phyloP scores from a whole-genome alignment of 768 basidiomycete species.

The Cystobasidium onofrii region DNA sequence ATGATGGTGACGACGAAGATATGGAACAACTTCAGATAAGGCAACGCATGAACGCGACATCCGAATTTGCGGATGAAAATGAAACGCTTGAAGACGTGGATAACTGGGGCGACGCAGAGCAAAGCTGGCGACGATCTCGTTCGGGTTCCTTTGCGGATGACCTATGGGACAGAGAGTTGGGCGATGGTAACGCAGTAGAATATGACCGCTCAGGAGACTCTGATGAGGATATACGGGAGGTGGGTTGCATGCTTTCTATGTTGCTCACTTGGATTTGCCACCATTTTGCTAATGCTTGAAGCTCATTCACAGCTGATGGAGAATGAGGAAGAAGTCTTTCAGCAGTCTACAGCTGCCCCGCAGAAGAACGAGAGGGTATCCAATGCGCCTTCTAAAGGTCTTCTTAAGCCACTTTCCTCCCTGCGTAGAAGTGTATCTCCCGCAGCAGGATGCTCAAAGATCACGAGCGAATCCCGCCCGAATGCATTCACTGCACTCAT shows the following conservation, averaged over 20 bases:
- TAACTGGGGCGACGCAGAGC: constrained; percentile 16
- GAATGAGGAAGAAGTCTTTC: constrained; percentile 5
- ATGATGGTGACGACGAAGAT: constrained; percentile 17
- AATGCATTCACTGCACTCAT: constrained; percentile 76
- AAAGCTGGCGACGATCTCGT: neutral
- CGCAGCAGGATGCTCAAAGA: neutral
- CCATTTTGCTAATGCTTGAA: neutral
- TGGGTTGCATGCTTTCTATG: neutral
- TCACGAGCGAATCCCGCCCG: constrained; percentile 30
- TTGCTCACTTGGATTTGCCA: neutral
- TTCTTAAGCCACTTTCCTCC: constrained; percentile 7
- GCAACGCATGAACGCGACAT: neutral
- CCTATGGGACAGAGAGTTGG: neutral
- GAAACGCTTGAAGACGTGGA: constrained; percentile 1
- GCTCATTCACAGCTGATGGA: constrained; percentile 5
- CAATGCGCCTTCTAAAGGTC: neutral
- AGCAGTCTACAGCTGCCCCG: too few species aligned
- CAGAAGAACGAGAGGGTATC: neutral
- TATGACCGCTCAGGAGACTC: neutral
- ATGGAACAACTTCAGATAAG: neutral
- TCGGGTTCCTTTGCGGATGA: neutral
- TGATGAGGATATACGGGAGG: constrained; percentile 28
- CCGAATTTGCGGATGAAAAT: neutral
- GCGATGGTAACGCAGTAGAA: neutral
- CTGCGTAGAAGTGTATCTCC: constrained; percentile 21